These are phyloP conservation scores for Penicillium occitanis DNA, from an alignment of 2,329 filamentous ascomycete genomes.

Conservation along the genomic window DNA sequence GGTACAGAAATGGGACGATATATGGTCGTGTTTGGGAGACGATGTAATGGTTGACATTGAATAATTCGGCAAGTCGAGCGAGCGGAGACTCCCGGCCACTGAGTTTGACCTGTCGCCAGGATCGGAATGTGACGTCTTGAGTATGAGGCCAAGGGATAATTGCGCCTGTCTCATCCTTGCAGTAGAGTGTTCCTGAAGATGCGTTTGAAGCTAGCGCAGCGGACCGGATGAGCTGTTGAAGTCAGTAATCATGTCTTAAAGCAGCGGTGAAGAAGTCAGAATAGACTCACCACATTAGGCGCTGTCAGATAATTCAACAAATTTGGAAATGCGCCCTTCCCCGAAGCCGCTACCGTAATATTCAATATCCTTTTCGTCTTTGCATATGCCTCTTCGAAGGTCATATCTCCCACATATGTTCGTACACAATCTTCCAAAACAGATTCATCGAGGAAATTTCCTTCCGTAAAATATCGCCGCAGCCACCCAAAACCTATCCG, in stretches of 20 bases:
- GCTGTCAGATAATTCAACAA: conserved; percentile 90
- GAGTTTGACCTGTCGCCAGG: conserved; percentile 66
- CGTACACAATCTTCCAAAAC: conserved; percentile 82
- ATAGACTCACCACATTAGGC: conserved; percentile 75
- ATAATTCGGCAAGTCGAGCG: conserved; percentile 73
- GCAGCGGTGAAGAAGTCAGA: no score
- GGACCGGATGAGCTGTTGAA: conserved; percentile 58
- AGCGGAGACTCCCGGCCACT: conserved; percentile 67
- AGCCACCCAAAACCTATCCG: conserved; percentile 66
- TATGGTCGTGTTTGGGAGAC: conserved; percentile 90
- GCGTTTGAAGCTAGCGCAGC: conserved; percentile 45
- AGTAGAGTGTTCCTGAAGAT: conserved; percentile 65
- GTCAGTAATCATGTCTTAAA: neutral
- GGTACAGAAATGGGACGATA: conserved; percentile 78
- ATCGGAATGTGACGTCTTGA: conserved; percentile 62
- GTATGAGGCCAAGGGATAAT: conserved; percentile 71
- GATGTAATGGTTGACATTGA: conserved; percentile 95
- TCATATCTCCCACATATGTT: conserved; percentile 82
- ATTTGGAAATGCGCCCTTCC: conserved; percentile 73
- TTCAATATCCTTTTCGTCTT: conserved; percentile 84
- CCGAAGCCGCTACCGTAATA: conserved; percentile 80
- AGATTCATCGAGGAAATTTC: conserved; percentile 78
- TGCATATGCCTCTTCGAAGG: conserved; percentile 88
- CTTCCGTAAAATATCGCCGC: conserved; percentile 68
- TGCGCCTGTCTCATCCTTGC: conserved; percentile 71